Evolutionary conservation across 495 filamentous ascomycete genomes (phyloP), one percentile per base, ranked within the genome.

Genomic region (Endocarpon pusillum): DNA sequence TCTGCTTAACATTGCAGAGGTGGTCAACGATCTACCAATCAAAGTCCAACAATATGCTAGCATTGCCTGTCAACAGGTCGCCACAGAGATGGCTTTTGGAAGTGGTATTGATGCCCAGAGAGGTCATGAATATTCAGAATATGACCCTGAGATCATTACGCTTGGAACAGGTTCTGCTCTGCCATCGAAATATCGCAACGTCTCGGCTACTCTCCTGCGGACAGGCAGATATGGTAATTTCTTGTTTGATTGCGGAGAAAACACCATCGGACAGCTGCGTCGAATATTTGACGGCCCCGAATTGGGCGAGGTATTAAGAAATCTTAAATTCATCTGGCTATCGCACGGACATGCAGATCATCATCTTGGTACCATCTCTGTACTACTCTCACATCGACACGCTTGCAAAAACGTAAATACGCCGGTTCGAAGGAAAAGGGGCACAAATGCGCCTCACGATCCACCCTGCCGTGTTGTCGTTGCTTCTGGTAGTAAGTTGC

Each of bases 291-390:
- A 62, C 3, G 55, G 62, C 3, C 52, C 61, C 15, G 63, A 83
- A 42, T 52, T 86, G 3, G 58, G 61, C n/a, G 65, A 73, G 21
- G 58, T 94, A 8, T 58, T 96, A 9, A 58, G 60, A 35, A 80
- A 93, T 38, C 61, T 99, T 18, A 80, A 78, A 23, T 66, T 71
- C 42, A 78, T 99, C 35, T 94, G 81, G 78, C 87, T 99, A 48
- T 87, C 80, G 47, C 89, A 99, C 53, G 55, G 87, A 33, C 89
- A 99, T 47, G 89, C 89, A 19, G 89, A 99, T 58, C 89, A 99
- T 53, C 89, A 99, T 46, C 68, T 96, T 14, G 89, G 89, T 20
- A 81, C 74, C 0, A 64, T 65, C 18, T 66, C 76, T 12, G 57
- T 94, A 18, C 75, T 99, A 45, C 75, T 66, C 19, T n/a, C 28